Base-by-base conservation (phyloP, 257 asterid species). In the Orobanche coerulescens region DNA sequence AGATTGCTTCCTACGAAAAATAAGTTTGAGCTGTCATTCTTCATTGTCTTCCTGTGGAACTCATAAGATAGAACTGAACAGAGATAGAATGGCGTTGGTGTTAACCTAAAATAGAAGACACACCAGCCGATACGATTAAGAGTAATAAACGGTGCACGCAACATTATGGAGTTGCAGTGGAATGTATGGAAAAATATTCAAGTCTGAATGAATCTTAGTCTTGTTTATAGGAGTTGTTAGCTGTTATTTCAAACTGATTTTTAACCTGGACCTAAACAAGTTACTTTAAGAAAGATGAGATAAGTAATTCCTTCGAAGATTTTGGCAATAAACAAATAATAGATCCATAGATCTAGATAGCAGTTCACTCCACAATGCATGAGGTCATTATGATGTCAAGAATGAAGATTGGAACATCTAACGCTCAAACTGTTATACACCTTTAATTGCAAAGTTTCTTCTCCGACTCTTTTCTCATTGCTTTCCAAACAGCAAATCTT, bases 41-140 rank as follows among this genome's bases (percentile, higher is more conserved):
- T 55, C 33, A 37, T 42, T 26, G 16, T 55, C 57, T 22, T 68
- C 57, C 62, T 37, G 62, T n/a, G 15, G 15, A 47, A n/a, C n/a
- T n/a, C 5, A n/a, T 59, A 24, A 6, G 25, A 25, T 34, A 11
- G 4, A 26, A 58, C 15, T 23, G 18, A 24, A 24, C 15, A 6
- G 36, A n/a, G n/a, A n/a, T n/a, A n/a, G n/a, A n/a, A n/a, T n/a
- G n/a, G n/a, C n/a, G n/a, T n/a, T n/a, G n/a, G n/a, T 11, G n/a
- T 53, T 16, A 10, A 4, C 19, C 2, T 22, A 50, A 18, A 1
- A 2, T 31, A 31, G 37, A 31, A 31, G 37, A 31, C 37, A 6
- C 37, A 42, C 22, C 23, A 43, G 26, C 18, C 40, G 2, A 44
- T 20, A 6, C 6, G 0, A 47, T 26, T 37, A 52, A 23, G 4